Base-by-base conservation (phyloP, 2,329 filamentous ascomycete genomes). In the Aureobasidium sp. region DNA sequence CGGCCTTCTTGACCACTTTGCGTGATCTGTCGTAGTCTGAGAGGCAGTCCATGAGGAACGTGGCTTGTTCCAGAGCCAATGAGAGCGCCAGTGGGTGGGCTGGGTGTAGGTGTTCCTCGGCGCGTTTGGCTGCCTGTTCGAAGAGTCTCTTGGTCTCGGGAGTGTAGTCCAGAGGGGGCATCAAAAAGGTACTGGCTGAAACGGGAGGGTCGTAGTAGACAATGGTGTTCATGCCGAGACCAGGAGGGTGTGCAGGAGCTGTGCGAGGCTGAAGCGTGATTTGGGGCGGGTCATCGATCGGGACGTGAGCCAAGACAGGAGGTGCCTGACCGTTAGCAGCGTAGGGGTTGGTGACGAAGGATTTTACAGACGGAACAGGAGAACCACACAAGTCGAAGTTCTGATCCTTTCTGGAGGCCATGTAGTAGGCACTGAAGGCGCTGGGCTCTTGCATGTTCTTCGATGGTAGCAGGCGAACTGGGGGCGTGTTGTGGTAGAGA, bases 41-140 rank as follows among this genome's bases (percentile, higher is more conserved):
- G 2, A 90, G 80, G 69, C 93, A 97, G 70, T 97, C 94, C 77
- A 93, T 96, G 0, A 96, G 77, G 71, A 96, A 99, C 0, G 92
- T 92, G 15, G 89, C 85, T 71, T 95, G 95, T 72, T 99, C 94
- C 0, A 95, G 87, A 68, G 94, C 94, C 57, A 95, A 87, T 0
- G 90, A 95, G 0, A 99, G 78, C 1, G 93, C 87, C 17, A 99
- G 77, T 0, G 94, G 94, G 70, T 97, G 91, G 0, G 90, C 95
- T 2, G 92, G 90, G 71, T 90, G 90, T 1, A 97, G 82, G 10
- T 91, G 78, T 27, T 79, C 76, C 50, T 92, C 88, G 2, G 93
- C 89, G 3, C 96, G 80, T 0, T 80, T 75, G 6, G 87, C 82
- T 1, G 91, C 92, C 61, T 91, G 86, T 43, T 82, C 82, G 71